Conservation (phyloP, 75 land plant genomes). For the Sequoia sempervirens region DNA sequence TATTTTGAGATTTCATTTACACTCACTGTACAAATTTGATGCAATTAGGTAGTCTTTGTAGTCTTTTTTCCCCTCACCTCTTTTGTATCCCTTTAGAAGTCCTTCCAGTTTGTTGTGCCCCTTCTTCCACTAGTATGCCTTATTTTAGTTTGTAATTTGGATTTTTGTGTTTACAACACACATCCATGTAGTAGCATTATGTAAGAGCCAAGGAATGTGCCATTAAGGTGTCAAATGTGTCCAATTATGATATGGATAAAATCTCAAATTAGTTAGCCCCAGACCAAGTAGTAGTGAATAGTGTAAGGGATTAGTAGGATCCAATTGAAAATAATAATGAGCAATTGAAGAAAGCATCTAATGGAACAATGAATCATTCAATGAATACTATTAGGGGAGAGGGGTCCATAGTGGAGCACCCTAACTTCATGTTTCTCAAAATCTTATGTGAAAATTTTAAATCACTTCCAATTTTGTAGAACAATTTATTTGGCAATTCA, state of each 20-base stretch:
- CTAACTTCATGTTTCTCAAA: too few species aligned
- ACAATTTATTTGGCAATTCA: too few species aligned
- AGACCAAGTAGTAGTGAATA: neutral
- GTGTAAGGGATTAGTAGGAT: neutral
- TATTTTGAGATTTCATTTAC: neutral
- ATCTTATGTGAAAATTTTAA: too few species aligned
- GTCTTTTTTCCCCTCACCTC: too few species aligned
- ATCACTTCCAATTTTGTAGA: too few species aligned
- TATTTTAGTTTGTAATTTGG: neutral
- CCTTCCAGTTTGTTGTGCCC: too few species aligned
- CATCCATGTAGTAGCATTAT: neutral
- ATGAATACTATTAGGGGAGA: neutral
- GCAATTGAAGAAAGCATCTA: neutral
- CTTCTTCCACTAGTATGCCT: neutral
- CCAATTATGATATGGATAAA: constrained; percentile 1
- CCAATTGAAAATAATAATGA: neutral
- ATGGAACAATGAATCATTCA: constrained; percentile 2
- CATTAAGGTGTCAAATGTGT: neutral
- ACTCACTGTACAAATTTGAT: neutral
- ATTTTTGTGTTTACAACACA: too few species aligned
- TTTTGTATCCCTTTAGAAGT: too few species aligned
- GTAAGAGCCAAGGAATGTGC: neutral
- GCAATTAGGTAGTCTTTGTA: too few species aligned
- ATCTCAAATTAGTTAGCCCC: neutral
- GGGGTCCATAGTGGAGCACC: too few species aligned